A percentile compares a stretch with the other conserved stretches of the same genome.
phyloP scores from a whole-genome alignment of 768 basidiomycete species.

The Suillus variegatus region DNA sequence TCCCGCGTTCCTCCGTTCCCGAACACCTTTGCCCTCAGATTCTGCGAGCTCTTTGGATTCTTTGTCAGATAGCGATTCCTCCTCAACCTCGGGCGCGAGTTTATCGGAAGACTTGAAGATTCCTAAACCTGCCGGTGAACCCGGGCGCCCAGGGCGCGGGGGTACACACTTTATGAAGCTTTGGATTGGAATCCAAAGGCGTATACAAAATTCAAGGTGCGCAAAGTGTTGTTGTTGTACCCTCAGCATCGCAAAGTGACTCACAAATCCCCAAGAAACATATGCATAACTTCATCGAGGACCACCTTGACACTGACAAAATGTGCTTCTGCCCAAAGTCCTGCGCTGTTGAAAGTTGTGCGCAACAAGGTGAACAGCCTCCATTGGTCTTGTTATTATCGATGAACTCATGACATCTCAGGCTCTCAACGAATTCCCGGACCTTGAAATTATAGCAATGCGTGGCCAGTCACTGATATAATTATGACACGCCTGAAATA shows the following conservation, averaged over 20 bases:
- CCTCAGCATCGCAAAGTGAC: not conserved
- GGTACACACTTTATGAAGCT: constrained; percentile 24
- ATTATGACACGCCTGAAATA: constrained; percentile 18
- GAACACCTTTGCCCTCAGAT: not conserved
- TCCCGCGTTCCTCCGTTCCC: not conserved
- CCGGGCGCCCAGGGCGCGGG: constrained; percentile 22
- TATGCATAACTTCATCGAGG: constrained; percentile 4
- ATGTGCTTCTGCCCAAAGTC: constrained; percentile 12
- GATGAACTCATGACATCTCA: not conserved
- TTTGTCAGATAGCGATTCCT: constrained; percentile 2
- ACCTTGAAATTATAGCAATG: constrained; percentile 13
- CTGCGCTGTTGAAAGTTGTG: not conserved
- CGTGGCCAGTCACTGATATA: constrained; percentile 11
- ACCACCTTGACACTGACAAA: constrained; percentile 11
- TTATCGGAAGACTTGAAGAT: constrained; percentile 18
- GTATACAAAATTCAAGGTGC: constrained; percentile 24
- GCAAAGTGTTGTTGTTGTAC: not conserved
- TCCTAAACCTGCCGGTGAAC: constrained; percentile 26
- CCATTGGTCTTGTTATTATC: not conserved
- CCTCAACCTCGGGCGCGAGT: not conserved
- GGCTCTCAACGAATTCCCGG: not conserved
- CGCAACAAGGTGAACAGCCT: not conserved
- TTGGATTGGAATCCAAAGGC: constrained; percentile 21
- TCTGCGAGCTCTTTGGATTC: not conserved
- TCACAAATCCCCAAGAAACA: constrained; percentile 1